These are phyloP conservation scores for Zygoascus sp. DNA, from an alignment of 1,139 yeast species.

Conservation along the genomic window DNA sequence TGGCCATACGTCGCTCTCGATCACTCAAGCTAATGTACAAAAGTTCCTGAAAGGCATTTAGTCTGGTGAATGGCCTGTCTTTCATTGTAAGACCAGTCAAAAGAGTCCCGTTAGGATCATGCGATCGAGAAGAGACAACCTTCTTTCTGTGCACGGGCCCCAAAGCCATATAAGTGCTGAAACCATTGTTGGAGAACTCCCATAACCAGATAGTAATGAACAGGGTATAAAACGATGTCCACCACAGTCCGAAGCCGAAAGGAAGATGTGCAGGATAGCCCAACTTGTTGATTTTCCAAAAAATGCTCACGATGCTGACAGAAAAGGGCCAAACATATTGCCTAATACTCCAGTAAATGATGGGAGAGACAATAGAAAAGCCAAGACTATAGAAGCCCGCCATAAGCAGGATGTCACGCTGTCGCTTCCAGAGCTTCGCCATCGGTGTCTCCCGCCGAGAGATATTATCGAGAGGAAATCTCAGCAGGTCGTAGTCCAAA, in stretches of 20 bases:
- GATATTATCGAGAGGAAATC: constrained; percentile 39
- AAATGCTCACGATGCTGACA: constrained; percentile 29
- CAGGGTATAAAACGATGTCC: constrained; percentile 40
- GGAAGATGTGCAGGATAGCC: constrained; percentile 37
- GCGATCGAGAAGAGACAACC: constrained; percentile 61
- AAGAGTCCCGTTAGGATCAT: constrained; percentile 70
- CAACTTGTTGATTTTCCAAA: constrained; percentile 36
- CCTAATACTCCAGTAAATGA: constrained; percentile 46
- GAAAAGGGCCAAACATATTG: constrained; percentile 43
- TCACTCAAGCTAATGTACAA: constrained; percentile 31
- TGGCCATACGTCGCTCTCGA: constrained; percentile 32
- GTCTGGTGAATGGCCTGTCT: constrained; percentile 48
- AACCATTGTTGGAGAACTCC: constrained; percentile 61
- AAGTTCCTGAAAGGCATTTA: constrained; percentile 40
- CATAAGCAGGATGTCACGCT: constrained; percentile 39
- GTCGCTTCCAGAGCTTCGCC: constrained; percentile 26
- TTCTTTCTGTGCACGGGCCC: constrained; percentile 79
- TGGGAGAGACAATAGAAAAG: constrained; percentile 39
- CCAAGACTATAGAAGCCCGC: constrained; percentile 39
- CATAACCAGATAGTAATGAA: constrained; percentile 46
- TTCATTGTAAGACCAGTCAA: constrained; percentile 61
- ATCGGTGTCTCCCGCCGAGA: constrained; percentile 10
- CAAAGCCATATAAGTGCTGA: constrained; percentile 67
- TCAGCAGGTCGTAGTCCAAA: constrained; percentile 57
- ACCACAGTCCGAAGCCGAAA: constrained; percentile 39